Conservation (phyloP, 208 protist genomes). For the Crithidia mellificae region DNA sequence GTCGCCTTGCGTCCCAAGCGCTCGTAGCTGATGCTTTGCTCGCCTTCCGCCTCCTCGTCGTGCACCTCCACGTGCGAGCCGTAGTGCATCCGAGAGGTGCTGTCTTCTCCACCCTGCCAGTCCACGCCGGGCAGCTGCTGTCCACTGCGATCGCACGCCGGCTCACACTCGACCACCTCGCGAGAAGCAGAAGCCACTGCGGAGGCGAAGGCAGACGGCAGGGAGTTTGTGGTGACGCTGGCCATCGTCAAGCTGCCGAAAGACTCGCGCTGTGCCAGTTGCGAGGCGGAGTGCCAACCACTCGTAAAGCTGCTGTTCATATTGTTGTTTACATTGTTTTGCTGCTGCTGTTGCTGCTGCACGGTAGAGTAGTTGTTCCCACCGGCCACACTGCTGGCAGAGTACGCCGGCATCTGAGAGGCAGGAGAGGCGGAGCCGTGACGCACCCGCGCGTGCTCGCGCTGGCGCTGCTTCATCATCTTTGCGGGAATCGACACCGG, state of each 20-base stretch:
- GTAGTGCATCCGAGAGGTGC: neutral
- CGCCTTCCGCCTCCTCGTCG: neutral
- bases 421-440: slow-evolving; percentile 1
- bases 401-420: neutral
- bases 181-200: neutral
- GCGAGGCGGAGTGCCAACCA: neutral
- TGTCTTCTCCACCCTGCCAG: neutral
- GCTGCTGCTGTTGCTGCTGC: too few relatives aligned
- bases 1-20: neutral
- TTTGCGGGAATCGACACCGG: slow-evolving; percentile 18
- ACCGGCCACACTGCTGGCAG: neutral
- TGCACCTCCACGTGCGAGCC: neutral
- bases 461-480: slow-evolving; percentile 17
- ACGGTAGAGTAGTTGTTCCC: too few relatives aligned
- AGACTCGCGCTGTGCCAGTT: neutral
- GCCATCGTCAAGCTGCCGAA: slow-evolving; percentile 7
- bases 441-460: slow-evolving; percentile 7
- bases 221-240: neutral
- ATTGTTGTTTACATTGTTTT: neutral
- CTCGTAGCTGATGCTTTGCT: neutral
- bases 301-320: neutral
- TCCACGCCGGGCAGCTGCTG: neutral
- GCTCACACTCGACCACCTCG: neutral
- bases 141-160: neutral
- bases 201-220: slow-evolving; percentile 1